Percentiles rank a stretch among this genome's conserved stretches.
phyloP scores from a whole-genome alignment of 2,329 filamentous ascomycete genomes.

The Monosporascus sp. region DNA sequence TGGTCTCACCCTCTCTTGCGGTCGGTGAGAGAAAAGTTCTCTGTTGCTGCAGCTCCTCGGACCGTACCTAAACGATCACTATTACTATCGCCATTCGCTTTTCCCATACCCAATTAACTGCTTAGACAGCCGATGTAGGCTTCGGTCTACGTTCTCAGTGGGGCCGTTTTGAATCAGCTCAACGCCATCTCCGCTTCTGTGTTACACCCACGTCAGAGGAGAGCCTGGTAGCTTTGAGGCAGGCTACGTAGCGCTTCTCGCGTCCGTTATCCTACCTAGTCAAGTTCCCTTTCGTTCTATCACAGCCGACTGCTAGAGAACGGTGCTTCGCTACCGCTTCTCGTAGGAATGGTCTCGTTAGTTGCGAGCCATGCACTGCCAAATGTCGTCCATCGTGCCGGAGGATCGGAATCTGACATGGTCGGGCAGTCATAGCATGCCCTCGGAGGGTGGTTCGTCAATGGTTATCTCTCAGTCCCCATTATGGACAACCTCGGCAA shows the following conservation, averaged over 20 bases:
- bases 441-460: conserved; percentile 37
- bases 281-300: conserved; percentile 7
- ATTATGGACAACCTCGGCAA: conserved; percentile 28
- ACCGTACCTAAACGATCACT: not conserved
- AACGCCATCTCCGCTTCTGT: not conserved
- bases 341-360: conserved; percentile 32
- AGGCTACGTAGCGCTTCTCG: not conserved
- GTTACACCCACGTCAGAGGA: not conserved
- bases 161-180: not conserved
- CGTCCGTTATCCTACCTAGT: conserved; percentile 3
- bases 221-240: not conserved
- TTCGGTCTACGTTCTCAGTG: not conserved
- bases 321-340: conserved; percentile 8
- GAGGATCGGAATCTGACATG: conserved; percentile 39
- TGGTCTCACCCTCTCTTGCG: conserved; percentile 16
- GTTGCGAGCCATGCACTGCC: conserved; percentile 43
- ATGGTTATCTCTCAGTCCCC: conserved; percentile 29
- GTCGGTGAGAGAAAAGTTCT: conserved; percentile 10
- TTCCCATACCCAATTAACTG: not conserved
- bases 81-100: not conserved
- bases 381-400: conserved; percentile 33
- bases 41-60: not conserved
- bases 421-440: conserved; percentile 40
- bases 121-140: not conserved
- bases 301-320: conserved; percentile 1